Base-by-base conservation (phyloP, 2,329 filamentous ascomycete species). In the Ophiostoma himal-ulmi region DNA sequence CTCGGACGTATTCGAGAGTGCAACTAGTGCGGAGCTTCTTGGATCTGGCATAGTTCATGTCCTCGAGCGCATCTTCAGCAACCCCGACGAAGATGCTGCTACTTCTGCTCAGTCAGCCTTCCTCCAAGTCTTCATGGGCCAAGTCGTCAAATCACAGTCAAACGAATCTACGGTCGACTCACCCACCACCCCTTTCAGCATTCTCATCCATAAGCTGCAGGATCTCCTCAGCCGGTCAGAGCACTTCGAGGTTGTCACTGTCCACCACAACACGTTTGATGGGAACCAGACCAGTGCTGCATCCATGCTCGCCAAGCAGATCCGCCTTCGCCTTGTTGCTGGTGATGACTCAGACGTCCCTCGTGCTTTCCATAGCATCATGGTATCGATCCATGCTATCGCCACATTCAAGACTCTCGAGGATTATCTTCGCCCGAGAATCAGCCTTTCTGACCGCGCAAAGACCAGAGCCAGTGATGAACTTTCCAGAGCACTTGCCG, bases 331-430 rank as follows among this genome's bases (percentile, higher is more conserved):
- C 75, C 84, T 99, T 44, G 87, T 94, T 52, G 94, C 95, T 1
- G 94, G 96, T 74, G 94, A 96, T 1, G 90, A 94, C 66, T 94
- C 93, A 0, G 92, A 95, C 67, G 95, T 99, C 72, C 95, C 95
- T 22, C 86, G 89, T 48, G 85, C 90, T 0, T 98, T 96, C 77
- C 88, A 92, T 30, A 97, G 94, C 75, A 96, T 99, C 73, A 97
- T 97, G 91, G 95, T 99, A 0, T 96, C 93, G 0, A 99, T 99
- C 71, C 95, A 99, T 78, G 95, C 95, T 20, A 98, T 99, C 76
- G 94, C 95, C 2, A 98, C 94, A 0, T 98, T 99, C 83, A 98
- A 97, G 79, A 92, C 94, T 0, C 82, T 99, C 34, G 95, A 98
- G 77, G 95, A 99, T 78, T 99, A 98, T 78, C 84, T 99, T 62